Conservation (phyloP, 495 filamentous ascomycete genomes). For the Halenospora varia region DNA sequence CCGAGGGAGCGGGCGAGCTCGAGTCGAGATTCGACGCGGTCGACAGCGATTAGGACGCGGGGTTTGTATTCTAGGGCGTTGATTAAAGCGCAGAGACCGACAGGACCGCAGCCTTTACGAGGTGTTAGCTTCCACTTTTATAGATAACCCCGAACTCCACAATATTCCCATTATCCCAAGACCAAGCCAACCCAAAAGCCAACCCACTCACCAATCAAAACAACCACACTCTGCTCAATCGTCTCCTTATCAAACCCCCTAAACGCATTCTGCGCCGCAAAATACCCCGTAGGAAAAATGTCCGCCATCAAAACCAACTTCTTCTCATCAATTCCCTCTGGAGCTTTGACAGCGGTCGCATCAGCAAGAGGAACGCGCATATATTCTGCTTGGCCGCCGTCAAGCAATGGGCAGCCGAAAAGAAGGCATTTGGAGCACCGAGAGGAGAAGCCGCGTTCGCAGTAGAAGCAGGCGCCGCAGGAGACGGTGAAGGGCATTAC, state of each 20-base stretch:
- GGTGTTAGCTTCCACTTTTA: no score
- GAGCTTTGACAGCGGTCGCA: slow-evolving; percentile 73
- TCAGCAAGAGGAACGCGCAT: slow-evolving; percentile 85
- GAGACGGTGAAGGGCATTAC: slow-evolving; percentile 85
- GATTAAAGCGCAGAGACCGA: slow-evolving; percentile 83
- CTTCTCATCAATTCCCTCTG: slow-evolving; percentile 69
- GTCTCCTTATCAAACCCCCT: slow-evolving; percentile 56
- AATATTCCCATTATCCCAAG: no score
- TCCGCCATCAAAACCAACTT: slow-evolving; percentile 87
- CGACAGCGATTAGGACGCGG: slow-evolving; percentile 79
- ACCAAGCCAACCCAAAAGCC: neutral
- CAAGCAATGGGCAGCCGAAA: slow-evolving; percentile 69
- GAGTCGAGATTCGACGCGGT: slow-evolving; percentile 74
- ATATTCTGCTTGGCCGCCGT: slow-evolving; percentile 90
- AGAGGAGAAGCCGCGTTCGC: slow-evolving; percentile 73
- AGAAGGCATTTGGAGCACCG: slow-evolving; percentile 73
- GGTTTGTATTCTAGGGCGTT: slow-evolving; percentile 78
- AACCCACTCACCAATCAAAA: slow-evolving; percentile 54
- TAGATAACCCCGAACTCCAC: no score
- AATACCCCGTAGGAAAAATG: slow-evolving; percentile 85
- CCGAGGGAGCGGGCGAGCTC: slow-evolving; percentile 74
- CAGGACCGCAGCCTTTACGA: slow-evolving; percentile 61
- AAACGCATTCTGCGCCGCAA: slow-evolving; percentile 83
- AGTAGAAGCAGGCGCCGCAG: slow-evolving; percentile 89
- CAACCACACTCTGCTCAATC: slow-evolving; percentile 65